phyloP scores from a whole-genome alignment of 2,329 filamentous ascomycete species.

The Aspergillus piperis region DNA sequence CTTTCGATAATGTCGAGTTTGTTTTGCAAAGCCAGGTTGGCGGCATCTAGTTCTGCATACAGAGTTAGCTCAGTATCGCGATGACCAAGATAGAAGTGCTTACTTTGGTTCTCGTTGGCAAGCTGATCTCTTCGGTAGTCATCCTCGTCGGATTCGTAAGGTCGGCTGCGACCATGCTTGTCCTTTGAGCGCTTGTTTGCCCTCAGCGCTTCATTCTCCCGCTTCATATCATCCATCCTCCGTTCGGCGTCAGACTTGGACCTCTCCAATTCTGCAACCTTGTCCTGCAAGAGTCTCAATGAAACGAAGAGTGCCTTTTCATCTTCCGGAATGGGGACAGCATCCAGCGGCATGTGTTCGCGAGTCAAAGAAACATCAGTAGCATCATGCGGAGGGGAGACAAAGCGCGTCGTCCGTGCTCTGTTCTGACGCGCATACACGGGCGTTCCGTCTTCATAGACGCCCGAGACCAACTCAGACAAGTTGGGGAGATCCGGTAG shows the following conservation, averaged over 20 bases:
- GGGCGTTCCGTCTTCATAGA: slow-evolving; percentile 60
- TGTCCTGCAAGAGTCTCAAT: slow-evolving; percentile 59
- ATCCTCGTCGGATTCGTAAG: slow-evolving; percentile 49
- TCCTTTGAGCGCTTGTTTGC: slow-evolving; percentile 44
- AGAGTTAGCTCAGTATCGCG: slow-evolving; percentile 24
- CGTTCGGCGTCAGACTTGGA: slow-evolving; percentile 55
- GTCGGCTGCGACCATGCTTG: slow-evolving; percentile 34
- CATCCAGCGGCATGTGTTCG: slow-evolving; percentile 53
- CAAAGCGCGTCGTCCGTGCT: slow-evolving; percentile 55
- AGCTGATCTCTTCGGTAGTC: slow-evolving; percentile 38
- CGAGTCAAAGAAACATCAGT: slow-evolving; percentile 34
- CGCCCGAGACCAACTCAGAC: slow-evolving; percentile 62
- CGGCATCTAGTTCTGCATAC: slow-evolving; percentile 50
- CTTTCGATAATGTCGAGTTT: slow-evolving; percentile 58
- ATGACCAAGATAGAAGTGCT: slow-evolving; percentile 16
- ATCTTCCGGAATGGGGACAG: slow-evolving; percentile 60
- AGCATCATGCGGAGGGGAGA: slow-evolving; percentile 46
- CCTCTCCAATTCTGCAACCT: slow-evolving; percentile 57
- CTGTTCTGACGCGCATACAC: slow-evolving; percentile 55
- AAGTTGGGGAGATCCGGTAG: slow-evolving; percentile 63
- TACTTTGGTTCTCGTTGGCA: slow-evolving; percentile 42
- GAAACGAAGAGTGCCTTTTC: slow-evolving; percentile 66
- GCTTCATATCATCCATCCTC: slow-evolving; percentile 53
- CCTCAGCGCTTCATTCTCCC: slow-evolving; percentile 55
- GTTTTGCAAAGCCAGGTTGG: slow-evolving; percentile 56